These are phyloP conservation scores for Astragalus membranaceus DNA, from an alignment of 306 rosid genomes.

Conservation along the genomic window DNA sequence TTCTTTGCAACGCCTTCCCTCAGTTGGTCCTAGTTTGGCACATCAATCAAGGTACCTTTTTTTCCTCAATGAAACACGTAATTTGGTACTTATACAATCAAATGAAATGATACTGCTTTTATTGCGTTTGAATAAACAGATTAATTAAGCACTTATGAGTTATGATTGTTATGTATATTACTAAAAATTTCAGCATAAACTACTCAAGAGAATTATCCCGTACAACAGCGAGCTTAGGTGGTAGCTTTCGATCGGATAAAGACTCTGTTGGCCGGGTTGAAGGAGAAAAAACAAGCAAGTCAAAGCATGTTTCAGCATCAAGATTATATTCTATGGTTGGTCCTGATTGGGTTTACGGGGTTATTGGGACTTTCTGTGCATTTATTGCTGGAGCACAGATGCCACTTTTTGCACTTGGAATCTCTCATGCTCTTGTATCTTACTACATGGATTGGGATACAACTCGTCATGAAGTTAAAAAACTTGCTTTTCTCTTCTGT, in stretches of 20 bases:
- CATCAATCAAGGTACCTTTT: constrained; percentile 58
- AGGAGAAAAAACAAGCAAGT: constrained; percentile 34
- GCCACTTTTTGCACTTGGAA: constrained; percentile 95
- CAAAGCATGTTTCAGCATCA: constrained; percentile 43
- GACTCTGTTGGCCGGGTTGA: constrained; percentile 60
- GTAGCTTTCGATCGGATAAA: constrained; percentile 88
- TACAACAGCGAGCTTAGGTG: constrained; percentile 58
- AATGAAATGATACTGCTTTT: no score
- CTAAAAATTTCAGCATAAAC: constrained; percentile 40
- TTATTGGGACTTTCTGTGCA: constrained; percentile 63
- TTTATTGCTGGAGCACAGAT: constrained; percentile 91
- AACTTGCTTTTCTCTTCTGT: constrained; percentile 66
- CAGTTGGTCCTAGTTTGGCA: constrained; percentile 45
- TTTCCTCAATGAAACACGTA: neutral
- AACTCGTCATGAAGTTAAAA: constrained; percentile 63
- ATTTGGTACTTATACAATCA: neutral
- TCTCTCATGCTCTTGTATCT: constrained; percentile 89
- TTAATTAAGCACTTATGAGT: no score
- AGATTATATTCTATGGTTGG: constrained; percentile 81
- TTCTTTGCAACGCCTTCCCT: constrained; percentile 56
- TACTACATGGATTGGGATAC: constrained; percentile 95
- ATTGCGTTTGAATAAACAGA: no score
- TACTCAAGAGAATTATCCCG: constrained; percentile 71
- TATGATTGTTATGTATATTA: neutral
- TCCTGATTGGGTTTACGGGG: constrained; percentile 85